Conservation (phyloP, 1,284 basidiomycete genomes). For the Ceratobasidium sp. region DNA sequence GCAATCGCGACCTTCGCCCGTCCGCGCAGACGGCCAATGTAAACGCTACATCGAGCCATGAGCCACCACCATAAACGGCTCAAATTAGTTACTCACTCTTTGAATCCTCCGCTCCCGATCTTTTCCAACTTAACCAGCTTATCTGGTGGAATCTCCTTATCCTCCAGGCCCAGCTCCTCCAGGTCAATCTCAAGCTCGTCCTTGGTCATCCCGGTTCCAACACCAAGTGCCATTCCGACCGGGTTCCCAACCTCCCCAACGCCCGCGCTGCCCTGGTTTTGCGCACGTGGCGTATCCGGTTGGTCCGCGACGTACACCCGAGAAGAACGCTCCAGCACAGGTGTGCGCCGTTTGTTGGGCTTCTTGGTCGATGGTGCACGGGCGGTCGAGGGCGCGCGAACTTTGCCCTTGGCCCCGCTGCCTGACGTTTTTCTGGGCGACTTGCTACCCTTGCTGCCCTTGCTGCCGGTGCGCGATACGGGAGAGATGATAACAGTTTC, state of each 20-base stretch:
- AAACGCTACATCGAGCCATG: conserved; percentile 67
- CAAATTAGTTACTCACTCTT: conserved; percentile 69
- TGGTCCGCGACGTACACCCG: conserved; percentile 71
- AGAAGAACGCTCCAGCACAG: conserved; percentile 71
- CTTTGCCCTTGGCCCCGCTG: conserved; percentile 13
- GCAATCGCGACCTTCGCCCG: conserved; percentile 89
- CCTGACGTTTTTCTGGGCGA: too few species aligned
- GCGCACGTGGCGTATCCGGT: conserved; percentile 73
- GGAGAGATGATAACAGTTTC: conserved; percentile 37
- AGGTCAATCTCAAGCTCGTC: conserved; percentile 93
- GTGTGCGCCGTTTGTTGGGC: conserved; percentile 63
- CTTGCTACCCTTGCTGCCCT: background rate
- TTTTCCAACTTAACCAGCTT: conserved; percentile 94
- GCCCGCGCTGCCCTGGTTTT: conserved; percentile 54
- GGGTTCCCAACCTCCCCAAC: conserved; percentile 53
- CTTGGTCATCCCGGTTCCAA: conserved; percentile 55
- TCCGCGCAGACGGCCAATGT: conserved; percentile 88
- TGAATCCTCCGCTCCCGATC: conserved; percentile 98
- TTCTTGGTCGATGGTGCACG: conserved; percentile 74
- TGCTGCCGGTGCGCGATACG: background rate
- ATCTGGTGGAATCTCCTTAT: conserved; percentile 93
- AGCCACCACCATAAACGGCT: background rate
- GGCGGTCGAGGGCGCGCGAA: conserved; percentile 48
- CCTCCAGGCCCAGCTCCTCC: conserved; percentile 91
- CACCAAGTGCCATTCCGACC: conserved; percentile 25